Base-by-base conservation (phyloP, 208 protist species). In the Trypanosoma scelopori region DNA sequence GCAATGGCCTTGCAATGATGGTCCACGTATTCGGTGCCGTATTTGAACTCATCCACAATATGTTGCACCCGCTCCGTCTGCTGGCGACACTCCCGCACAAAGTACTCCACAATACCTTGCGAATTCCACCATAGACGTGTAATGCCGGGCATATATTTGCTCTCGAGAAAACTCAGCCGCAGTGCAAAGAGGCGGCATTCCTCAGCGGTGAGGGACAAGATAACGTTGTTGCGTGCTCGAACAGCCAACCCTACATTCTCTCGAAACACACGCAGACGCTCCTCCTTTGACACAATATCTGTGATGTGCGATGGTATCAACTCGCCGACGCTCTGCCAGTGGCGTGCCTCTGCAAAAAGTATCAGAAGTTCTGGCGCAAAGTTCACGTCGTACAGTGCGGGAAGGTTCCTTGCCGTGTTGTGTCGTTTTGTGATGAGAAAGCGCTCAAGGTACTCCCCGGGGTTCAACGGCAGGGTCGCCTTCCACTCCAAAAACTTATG, bases 241-340 rank as follows among this genome's bases (percentile, higher is more conserved):
- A 98, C 95, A 25, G 97, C 94, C 18, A 98, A 59, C 9, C 91
- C 75, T n/a, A 99, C 95, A 74, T 97, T 97, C 78, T 99, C 97
- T 42, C 97, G 90, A 53, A 98, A 96, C n/a, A 98, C 67, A 22
- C 97, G 89, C 59, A 98, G 84, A 5, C 93, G 74, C 55, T 98
- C 97, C 65, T 95, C 85, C 45, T 94, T 85, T 27, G 71, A 70
- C 48, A 87, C 85, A 51, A 99, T 93, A 53, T 98, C 96, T 28
- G 72, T 42, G 22, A 97, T 83, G 41, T 85, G 71, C 5, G 82
- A 52, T 35, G 95, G 94, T 20, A 99, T 80, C 12, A 84, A 57
- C 74, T 97, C 92, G 39, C 91, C 86, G 28, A 98, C 80, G 37
- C 81, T 64, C 68, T 69, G 56, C 97, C 96, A 99, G 78, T 91